These are phyloP conservation scores for Spergularia marina DNA, from an alignment of 148 eudicot genomes.

Conservation along the genomic window DNA sequence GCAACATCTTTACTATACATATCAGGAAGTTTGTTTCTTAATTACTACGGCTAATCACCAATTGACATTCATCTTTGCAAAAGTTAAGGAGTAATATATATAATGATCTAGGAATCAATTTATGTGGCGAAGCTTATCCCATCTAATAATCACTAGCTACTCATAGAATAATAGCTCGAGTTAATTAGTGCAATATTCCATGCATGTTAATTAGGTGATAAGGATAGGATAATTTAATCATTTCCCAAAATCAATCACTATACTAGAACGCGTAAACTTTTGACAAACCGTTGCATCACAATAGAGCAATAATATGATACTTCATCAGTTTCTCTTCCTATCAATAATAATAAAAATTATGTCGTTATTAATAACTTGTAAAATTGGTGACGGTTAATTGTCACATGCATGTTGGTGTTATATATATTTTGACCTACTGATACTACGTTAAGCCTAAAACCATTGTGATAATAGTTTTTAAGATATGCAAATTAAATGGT, in stretches of 20 bases:
- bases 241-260: neutral
- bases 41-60: conserved; percentile 11
- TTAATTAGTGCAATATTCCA: neutral
- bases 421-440: no score
- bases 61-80: conserved; percentile 15
- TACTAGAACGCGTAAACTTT: neutral
- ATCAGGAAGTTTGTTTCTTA: conserved; percentile 7
- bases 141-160: neutral
- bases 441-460: no score
- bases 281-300: neutral
- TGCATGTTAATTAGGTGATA: conserved; percentile 7
- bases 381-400: no score
- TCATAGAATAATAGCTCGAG: neutral
- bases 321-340: no score
- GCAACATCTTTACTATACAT: conserved; percentile 5
- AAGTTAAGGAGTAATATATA: neutral
- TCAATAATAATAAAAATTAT: no score
- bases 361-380: no score
- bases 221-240: conserved; percentile 3
- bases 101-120: conserved; percentile 10
- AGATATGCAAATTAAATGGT: no score
- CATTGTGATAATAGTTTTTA: no score
- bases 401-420: no score
- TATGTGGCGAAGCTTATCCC: conserved; percentile 21
- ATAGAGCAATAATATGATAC: neutral